Conservation (phyloP, 805 yeast species). For the Ogataea ramenticola region DNA sequence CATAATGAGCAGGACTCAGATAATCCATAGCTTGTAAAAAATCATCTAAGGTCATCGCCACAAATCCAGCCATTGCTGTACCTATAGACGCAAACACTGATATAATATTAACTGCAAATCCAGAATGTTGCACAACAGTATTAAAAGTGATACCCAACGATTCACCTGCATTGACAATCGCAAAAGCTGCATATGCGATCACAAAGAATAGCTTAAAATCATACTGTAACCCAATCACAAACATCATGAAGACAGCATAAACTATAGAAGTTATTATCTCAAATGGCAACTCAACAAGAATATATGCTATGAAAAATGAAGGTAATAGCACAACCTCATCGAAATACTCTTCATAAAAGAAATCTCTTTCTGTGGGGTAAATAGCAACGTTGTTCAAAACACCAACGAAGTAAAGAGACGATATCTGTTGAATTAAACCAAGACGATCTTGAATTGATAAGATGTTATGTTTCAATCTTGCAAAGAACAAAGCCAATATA, state of each 20-base stretch:
- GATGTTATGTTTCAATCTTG: conserved; percentile 42
- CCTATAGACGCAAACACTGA: conserved; percentile 63
- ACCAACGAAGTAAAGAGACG: conserved; percentile 71
- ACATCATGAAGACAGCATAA: conserved; percentile 54
- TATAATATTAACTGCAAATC: conserved; percentile 71
- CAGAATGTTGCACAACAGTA: conserved; percentile 65
- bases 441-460: conserved; percentile 59
- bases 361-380: conserved; percentile 66
- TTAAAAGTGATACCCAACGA: conserved; percentile 78
- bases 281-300: conserved; percentile 58
- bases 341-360: conserved; percentile 71
- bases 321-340: conserved; percentile 63
- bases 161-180: conserved; percentile 70
- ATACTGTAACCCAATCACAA: conserved; percentile 69
- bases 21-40: conserved; percentile 68
- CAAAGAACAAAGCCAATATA: conserved; percentile 59
- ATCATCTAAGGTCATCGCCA: conserved; percentile 69
- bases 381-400: conserved; percentile 70
- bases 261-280: conserved; percentile 53
- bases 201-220: conserved; percentile 62
- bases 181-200: conserved; percentile 44
- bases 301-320: conserved; percentile 56
- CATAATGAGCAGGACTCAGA: conserved; percentile 71
- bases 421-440: conserved; percentile 69
- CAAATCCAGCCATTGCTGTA: conserved; percentile 75